phyloP scores from a whole-genome alignment of 768 basidiomycete genomes.

The Lanmaoa pseudosensibilis region DNA sequence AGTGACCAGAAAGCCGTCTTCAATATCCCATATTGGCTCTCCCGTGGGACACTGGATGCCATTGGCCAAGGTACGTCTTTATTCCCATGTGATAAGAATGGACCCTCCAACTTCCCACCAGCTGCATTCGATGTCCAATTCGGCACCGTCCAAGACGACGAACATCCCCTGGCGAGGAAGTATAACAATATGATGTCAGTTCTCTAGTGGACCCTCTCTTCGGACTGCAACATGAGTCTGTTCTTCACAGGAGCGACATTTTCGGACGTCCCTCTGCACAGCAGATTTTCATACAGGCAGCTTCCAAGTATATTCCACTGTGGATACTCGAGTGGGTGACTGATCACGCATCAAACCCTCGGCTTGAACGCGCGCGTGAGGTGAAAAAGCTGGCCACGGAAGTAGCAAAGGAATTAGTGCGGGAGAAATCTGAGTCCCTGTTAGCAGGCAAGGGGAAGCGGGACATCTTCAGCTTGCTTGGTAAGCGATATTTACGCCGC shows the following conservation, averaged over 20 bases:
- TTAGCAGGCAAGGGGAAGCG: slow-evolving; percentile 14
- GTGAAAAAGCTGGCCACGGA: neutral
- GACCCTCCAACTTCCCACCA: neutral
- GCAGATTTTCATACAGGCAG: slow-evolving; percentile 18
- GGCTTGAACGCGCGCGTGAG: slow-evolving; percentile 20
- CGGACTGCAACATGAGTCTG: neutral
- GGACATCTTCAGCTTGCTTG: slow-evolving; percentile 37
- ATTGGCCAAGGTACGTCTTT: slow-evolving; percentile 44
- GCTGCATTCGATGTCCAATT: slow-evolving; percentile 55
- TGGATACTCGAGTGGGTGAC: slow-evolving; percentile 35
- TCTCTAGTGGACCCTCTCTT: neutral
- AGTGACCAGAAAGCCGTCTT: slow-evolving; percentile 16
- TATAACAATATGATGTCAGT: slow-evolving; percentile 18
- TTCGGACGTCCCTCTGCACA: slow-evolving; percentile 18
- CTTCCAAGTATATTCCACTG: slow-evolving; percentile 15
- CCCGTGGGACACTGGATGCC: slow-evolving; percentile 49
- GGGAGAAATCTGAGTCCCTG: slow-evolving; percentile 16
- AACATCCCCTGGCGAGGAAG: slow-evolving; percentile 9
- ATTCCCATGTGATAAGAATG: neutral
- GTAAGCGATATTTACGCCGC: slow-evolving; percentile 22
- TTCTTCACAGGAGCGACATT: slow-evolving; percentile 23
- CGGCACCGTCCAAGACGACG: slow-evolving; percentile 18
- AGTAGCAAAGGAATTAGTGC: slow-evolving; percentile 18
- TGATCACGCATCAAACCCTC: slow-evolving; percentile 26
- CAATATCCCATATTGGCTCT: slow-evolving; percentile 32